Percentiles rank a stretch among this genome's conserved stretches.
phyloP scores from a whole-genome alignment of 2,329 filamentous ascomycete genomes.

The Canariomyces notabilis region DNA sequence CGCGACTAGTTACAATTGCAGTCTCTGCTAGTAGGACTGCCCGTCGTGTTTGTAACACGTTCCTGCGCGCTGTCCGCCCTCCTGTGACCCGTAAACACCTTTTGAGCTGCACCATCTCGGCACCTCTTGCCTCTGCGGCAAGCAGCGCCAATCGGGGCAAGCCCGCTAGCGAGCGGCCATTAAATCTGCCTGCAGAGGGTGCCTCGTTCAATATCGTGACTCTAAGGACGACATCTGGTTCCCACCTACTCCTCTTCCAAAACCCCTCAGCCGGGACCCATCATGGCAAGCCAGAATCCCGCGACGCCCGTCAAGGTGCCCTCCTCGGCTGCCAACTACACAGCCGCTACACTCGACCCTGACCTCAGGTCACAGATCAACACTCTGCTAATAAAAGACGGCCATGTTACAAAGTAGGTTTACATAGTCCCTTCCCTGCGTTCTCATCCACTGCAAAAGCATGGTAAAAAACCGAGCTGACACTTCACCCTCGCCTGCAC shows the following conservation, averaged over 20 bases:
- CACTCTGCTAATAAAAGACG: slow-evolving; percentile 51
- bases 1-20: too few species aligned
- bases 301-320: slow-evolving; percentile 58
- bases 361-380: slow-evolving; percentile 61
- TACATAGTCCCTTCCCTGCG: slow-evolving; percentile 6
- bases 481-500: slow-evolving; percentile 8
- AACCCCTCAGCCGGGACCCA: not conserved
- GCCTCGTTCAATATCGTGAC: not conserved
- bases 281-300: slow-evolving; percentile 29
- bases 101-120: not conserved
- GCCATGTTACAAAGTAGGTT: slow-evolving; percentile 53
- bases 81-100: too few species aligned
- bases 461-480: slow-evolving; percentile 2
- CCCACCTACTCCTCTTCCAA: not conserved
- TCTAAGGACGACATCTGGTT: not conserved
- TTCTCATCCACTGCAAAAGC: too few species aligned
- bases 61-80: too few species aligned
- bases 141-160: not conserved
- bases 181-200: not conserved
- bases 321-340: slow-evolving; percentile 54
- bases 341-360: slow-evolving; percentile 55
- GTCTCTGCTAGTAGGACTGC: too few species aligned
- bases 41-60: too few species aligned
- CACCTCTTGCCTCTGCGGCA: not conserved
- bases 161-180: not conserved